Percentiles rank a stretch among this genome's conserved stretches.
phyloP scores from a whole-genome alignment of 345 rosid genomes.

The Salix koriyanagi region DNA sequence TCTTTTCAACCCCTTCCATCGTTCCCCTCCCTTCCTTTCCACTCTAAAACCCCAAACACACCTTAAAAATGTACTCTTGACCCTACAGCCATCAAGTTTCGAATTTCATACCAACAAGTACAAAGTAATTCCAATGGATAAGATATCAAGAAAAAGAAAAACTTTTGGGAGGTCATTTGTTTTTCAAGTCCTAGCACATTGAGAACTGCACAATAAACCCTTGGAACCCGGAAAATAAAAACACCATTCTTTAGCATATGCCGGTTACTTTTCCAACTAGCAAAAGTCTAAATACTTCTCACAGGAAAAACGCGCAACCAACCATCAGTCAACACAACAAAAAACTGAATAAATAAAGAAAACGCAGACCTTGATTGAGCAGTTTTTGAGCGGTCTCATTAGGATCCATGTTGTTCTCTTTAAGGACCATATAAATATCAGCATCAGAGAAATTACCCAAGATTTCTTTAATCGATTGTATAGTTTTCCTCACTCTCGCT shows the following conservation, averaged over 20 bases:
- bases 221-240: background rate
- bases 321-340: background rate
- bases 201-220: background rate
- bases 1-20: background rate
- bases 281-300: background rate
- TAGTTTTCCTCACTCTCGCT: conserved; percentile 49
- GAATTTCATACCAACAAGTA: background rate
- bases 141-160: background rate
- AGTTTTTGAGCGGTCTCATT: conserved; percentile 69
- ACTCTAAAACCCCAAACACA: background rate
- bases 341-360: background rate
- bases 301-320: background rate
- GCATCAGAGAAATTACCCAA: conserved; percentile 72
- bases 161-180: background rate
- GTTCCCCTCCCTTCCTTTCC: background rate
- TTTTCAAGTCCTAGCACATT: background rate
- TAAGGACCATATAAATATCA: conserved; percentile 60
- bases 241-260: background rate
- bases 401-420: conserved; percentile 79
- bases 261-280: background rate
- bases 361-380: conserved; percentile 61
- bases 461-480: conserved; percentile 69
- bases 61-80: background rate
- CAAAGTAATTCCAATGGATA: background rate
- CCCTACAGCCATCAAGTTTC: background rate